Conservation (phyloP, 2,329 filamentous ascomycete genomes). For the Pseudogymnoascus sp. region DNA sequence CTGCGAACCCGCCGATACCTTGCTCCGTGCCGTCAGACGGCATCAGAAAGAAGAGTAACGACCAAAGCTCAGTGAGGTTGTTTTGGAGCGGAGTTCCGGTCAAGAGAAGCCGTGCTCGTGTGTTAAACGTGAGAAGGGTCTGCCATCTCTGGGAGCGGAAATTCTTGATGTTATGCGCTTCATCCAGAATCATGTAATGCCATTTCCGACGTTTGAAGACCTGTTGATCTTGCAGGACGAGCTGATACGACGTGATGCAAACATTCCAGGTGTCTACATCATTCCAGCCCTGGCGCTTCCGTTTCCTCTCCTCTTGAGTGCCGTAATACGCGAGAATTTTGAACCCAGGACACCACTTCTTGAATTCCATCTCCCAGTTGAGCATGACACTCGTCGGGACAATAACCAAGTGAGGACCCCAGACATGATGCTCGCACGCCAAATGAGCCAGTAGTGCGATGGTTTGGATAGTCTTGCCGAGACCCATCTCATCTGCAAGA, state of each 20-base stretch:
- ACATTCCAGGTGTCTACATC: constrained; percentile 94
- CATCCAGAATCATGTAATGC: constrained; percentile 98
- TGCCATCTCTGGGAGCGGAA: constrained; percentile 98
- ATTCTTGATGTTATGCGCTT: constrained; percentile 99
- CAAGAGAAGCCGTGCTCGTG: constrained; percentile 74
- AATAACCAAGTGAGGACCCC: constrained; percentile 93
- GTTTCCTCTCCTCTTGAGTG: constrained; percentile 80
- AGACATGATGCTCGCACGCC: constrained; percentile 80
- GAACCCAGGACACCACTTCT: constrained; percentile 97
- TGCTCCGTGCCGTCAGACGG: constrained; percentile 68
- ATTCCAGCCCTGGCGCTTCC: constrained; percentile 88
- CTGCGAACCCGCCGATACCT: constrained; percentile 82
- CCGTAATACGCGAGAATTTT: constrained; percentile 98
- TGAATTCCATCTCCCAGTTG: constrained; percentile 99
- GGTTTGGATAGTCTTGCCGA: constrained; percentile 97
- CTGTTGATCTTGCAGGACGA: constrained; percentile 87
- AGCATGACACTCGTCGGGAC: constrained; percentile 98
- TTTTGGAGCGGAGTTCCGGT: constrained; percentile 96
- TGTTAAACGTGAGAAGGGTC: constrained; percentile 87
- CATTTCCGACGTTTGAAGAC: constrained; percentile 87
- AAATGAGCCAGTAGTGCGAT: constrained; percentile 90
- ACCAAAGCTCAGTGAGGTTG: constrained; percentile 95
- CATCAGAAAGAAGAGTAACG: constrained; percentile 91
- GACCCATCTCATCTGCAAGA: constrained; percentile 94
- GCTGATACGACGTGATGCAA: constrained; percentile 93